Evolutionary conservation across 176 grass and related monocot species (phyloP), one percentile per base, ranked within the genome.

Genomic region (Aegilops speltoides): DNA sequence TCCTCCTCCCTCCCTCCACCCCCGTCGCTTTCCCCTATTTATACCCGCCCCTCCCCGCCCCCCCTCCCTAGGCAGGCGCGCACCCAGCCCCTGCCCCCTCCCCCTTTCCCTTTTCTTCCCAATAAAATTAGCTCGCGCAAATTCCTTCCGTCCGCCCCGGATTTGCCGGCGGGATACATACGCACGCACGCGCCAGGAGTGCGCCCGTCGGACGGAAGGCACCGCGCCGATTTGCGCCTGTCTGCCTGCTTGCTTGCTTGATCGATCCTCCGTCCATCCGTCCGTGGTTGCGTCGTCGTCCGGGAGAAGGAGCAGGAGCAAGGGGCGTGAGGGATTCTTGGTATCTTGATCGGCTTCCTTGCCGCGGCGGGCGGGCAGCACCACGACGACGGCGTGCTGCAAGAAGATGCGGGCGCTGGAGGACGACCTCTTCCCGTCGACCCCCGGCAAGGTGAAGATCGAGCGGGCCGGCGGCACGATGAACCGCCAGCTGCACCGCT

Each of bases 401-500:
- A 69, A 84, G 88, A 93, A 86, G 90, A 92, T 94, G 95, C 78
- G 92, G 85, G 85, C 79, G 83, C 62, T 94, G 78, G 95, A 97
- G 83, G 95, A 97, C 84, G 95, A 95, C 72, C 84, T 94, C 0
- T 95, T 95, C 87, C 95, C 95, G n/a, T 97, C 95, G 3, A 97
- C 95, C 25, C 95, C 92, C 3, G 95, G 95, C 75, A 97, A 97
- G 90, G 89, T 97, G 29, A 97, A 97, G 92, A 97, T 97, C 82
- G 95, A 95, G 87, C 65, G 95, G 9, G 84, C 92, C 7, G 81
- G 89, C 13, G 68, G 88, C 26, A 56, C 86, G 3, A 89, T 92
- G 80, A 97, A 92, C 85, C 88, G 95, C 19, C 95, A 97, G 79
- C 80, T 97, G 5, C 90, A 89, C 81, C 89, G 95, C 29, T 97